These are phyloP conservation scores for Monilinia aucupariae DNA, from an alignment of 2,329 filamentous ascomycete genomes.

Conservation along the genomic window DNA sequence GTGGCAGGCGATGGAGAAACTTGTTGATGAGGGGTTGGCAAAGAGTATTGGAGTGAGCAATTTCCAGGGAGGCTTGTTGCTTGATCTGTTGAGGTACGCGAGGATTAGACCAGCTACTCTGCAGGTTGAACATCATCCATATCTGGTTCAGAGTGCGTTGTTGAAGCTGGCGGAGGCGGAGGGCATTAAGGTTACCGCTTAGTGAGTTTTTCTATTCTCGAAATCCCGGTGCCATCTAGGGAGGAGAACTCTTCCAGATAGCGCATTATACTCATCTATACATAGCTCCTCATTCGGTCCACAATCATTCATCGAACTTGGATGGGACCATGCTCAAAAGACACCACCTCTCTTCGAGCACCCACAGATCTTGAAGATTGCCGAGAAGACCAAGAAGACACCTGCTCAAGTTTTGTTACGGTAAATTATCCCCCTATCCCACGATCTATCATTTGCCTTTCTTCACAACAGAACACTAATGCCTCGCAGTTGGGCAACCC, in stretches of 20 bases:
- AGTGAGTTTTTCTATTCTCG: slow-evolving; percentile 35
- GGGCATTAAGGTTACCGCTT: slow-evolving; percentile 71
- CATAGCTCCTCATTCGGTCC: slow-evolving; percentile 68
- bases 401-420: slow-evolving; percentile 71
- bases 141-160: slow-evolving; percentile 70
- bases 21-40: slow-evolving; percentile 64
- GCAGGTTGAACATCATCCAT: slow-evolving; percentile 88
- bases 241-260: background rate
- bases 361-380: slow-evolving; percentile 56
- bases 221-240: background rate
- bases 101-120: slow-evolving; percentile 68
- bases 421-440: background rate
- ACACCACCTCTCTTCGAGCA: slow-evolving; percentile 68
- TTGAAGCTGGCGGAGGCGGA: slow-evolving; percentile 63
- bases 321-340: slow-evolving; percentile 61
- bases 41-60: slow-evolving; percentile 76
- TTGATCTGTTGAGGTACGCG: slow-evolving; percentile 75
- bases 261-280: background rate
- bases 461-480: background rate
- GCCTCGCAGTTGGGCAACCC: slow-evolving; percentile 67
- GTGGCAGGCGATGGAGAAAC: slow-evolving; percentile 72
- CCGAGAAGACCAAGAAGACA: slow-evolving; percentile 65
- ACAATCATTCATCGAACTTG: slow-evolving; percentile 70
- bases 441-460: too few relatives aligned
- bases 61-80: slow-evolving; percentile 71